Evolutionary conservation across 768 basidiomycete genomes (phyloP).

Genomic region (Hericium alpestre): DNA sequence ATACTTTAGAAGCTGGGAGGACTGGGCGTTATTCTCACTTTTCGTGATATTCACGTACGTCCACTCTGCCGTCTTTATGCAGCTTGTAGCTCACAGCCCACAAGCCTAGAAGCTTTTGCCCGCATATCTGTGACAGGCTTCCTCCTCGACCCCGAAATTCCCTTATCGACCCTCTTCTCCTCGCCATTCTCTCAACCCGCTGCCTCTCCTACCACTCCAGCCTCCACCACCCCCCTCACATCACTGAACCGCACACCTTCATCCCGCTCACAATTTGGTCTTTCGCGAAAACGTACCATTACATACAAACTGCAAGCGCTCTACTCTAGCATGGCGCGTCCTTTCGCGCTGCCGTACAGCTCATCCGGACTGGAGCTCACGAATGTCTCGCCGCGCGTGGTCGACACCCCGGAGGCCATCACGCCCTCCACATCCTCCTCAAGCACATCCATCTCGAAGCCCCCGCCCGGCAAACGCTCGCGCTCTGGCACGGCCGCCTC

Average conservation of each 20-base stretch:
- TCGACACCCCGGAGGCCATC: not conserved
- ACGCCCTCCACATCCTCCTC: conserved; percentile 8
- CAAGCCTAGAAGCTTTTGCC: conserved; percentile 73
- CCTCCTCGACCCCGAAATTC: conserved; percentile 72
- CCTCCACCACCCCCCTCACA: no score
- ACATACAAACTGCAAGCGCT: conserved; percentile 35
- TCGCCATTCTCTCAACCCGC: conserved; percentile 24
- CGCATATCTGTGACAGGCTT: conserved; percentile 87
- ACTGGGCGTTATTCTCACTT: conserved; percentile 71
- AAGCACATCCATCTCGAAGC: conserved; percentile 5
- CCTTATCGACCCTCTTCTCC: conserved; percentile 38
- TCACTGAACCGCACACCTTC: no score
- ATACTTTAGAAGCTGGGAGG: conserved; percentile 87
- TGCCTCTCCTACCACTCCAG: not conserved
- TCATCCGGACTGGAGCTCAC: conserved; percentile 1
- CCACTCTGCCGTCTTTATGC: not conserved
- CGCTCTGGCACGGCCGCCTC: conserved; percentile 22
- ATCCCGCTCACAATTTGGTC: no score
- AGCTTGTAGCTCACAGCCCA: conserved; percentile 4
- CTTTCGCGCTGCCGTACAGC: conserved; percentile 37
- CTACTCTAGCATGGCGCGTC: conserved; percentile 38
- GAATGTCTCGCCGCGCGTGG: no score
- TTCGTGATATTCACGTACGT: conserved; percentile 83
- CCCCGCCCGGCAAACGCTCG: conserved; percentile 12
- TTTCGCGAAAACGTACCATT: conserved; percentile 31